Conservation (phyloP, 139 green algal genomes). For the Chlorella vulgaris region DNA sequence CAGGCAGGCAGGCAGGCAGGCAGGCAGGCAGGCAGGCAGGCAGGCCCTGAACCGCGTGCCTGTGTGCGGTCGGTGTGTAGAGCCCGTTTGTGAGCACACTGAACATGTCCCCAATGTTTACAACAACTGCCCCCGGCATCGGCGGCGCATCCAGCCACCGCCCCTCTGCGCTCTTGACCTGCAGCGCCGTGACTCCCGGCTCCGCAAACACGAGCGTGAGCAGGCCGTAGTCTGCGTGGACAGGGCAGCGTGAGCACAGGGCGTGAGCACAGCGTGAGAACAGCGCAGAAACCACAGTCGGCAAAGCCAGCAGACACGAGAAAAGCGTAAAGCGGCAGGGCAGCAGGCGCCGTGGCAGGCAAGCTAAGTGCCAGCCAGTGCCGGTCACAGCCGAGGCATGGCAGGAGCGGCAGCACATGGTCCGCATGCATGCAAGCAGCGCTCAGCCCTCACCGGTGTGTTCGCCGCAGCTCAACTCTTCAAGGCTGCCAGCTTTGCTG, state of each 20-base stretch:
- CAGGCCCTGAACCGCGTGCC: slow-evolving; percentile 53
- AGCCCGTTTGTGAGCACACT: slow-evolving; percentile 54
- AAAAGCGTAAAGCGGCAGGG: not conserved
- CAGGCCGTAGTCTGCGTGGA: slow-evolving; percentile 62
- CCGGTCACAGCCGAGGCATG: not conserved
- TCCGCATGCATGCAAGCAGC: not conserved
- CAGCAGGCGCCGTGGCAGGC: not conserved
- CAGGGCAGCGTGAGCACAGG: not conserved
- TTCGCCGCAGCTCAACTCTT: slow-evolving; percentile 66
- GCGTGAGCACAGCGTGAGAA: not conserved
- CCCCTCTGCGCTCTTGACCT: slow-evolving; percentile 63
- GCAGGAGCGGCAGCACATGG: too few species aligned
- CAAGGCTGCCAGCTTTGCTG: slow-evolving; percentile 26
- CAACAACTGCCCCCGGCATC: slow-evolving; percentile 58
- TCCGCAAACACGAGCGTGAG: slow-evolving; percentile 74
- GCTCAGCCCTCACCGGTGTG: slow-evolving; percentile 40
- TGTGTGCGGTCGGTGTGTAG: slow-evolving; percentile 62
- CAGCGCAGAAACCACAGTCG: not conserved
- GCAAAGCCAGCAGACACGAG: not conserved
- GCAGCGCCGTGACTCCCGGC: slow-evolving; percentile 50
- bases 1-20: too few species aligned
- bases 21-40: not conserved
- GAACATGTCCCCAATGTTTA: slow-evolving; percentile 64
- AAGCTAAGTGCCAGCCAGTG: not conserved
- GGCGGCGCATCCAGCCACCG: slow-evolving; percentile 60